A percentile compares a stretch with the other conserved stretches of the same genome.
phyloP scores from a whole-genome alignment of 2,329 filamentous ascomycete genomes.

The Magnaporthiopsis incrustans region DNA sequence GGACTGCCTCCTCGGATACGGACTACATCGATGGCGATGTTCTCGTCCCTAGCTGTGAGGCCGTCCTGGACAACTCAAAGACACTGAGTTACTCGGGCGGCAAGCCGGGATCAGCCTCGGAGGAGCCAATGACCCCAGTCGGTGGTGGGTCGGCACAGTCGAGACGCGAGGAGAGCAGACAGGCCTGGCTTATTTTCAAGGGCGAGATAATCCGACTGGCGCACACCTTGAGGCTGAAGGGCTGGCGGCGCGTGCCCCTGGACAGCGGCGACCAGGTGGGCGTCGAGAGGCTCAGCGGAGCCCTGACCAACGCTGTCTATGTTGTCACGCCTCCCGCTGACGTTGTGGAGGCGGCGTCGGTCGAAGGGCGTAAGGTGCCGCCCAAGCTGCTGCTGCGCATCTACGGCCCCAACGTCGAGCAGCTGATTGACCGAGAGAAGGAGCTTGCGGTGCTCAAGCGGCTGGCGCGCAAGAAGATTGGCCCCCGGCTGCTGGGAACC shows the following conservation, averaged over 20 bases:
- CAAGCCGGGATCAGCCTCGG: constrained; percentile 1
- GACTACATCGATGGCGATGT: constrained; percentile 76
- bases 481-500: constrained; percentile 80
- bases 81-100: constrained; percentile 58
- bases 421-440: constrained; percentile 87
- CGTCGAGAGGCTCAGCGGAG: constrained; percentile 76
- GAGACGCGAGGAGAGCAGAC: constrained; percentile 50
- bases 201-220: constrained; percentile 82
- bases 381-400: constrained; percentile 78
- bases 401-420: constrained; percentile 90
- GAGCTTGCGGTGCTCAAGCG: constrained; percentile 82
- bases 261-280: constrained; percentile 60
- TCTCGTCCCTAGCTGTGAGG: constrained; percentile 79
- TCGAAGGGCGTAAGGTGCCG: constrained; percentile 35
- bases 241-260: constrained; percentile 78
- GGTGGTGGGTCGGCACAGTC: constrained; percentile 26
- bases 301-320: constrained; percentile 93
- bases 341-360: constrained; percentile 30
- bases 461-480: constrained; percentile 85
- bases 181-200: constrained; percentile 82
- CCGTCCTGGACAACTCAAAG: constrained; percentile 79
- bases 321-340: constrained; percentile 76
- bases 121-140: constrained; percentile 33
- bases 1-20: constrained; percentile 68
- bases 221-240: constrained; percentile 83